These are phyloP conservation scores for Sugiyamaella boreocaroliniensis DNA, from an alignment of 805 yeast genomes.

Conservation along the genomic window DNA sequence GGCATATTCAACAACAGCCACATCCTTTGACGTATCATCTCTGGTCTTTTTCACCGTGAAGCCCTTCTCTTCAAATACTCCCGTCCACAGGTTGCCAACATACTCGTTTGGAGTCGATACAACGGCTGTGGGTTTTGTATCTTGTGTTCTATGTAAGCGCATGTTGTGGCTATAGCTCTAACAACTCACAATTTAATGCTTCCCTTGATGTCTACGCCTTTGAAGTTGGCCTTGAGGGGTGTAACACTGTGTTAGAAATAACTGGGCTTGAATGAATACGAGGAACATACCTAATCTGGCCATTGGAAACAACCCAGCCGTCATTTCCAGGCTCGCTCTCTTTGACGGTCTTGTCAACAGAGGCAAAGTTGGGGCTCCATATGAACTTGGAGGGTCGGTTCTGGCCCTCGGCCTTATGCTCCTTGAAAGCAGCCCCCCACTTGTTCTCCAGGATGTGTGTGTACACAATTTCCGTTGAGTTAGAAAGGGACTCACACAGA, in stretches of 20 bases:
- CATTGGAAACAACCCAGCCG: slow-evolving; percentile 60
- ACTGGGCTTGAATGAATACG: neutral
- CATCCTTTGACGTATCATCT: slow-evolving; percentile 11
- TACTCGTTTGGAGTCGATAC: slow-evolving; percentile 11
- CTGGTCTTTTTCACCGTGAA: neutral
- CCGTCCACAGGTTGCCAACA: slow-evolving; percentile 19
- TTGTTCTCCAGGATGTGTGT: slow-evolving; percentile 76
- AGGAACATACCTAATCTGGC: slow-evolving; percentile 44
- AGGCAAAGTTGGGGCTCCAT: slow-evolving; percentile 81
- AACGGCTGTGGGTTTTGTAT: neutral
- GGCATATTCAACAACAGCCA: slow-evolving; percentile 63
- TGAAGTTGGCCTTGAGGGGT: slow-evolving; percentile 66
- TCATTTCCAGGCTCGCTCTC: slow-evolving; percentile 50
- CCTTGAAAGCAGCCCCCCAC: slow-evolving; percentile 65
- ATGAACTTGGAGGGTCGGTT: slow-evolving; percentile 46
- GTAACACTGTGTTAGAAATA: slow-evolving; percentile 44
- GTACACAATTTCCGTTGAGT: slow-evolving; percentile 54
- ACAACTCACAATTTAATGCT: slow-evolving; percentile 46
- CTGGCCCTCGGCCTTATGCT: slow-evolving; percentile 18
- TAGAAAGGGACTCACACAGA: slow-evolving; percentile 46
- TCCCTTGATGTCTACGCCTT: slow-evolving; percentile 49
- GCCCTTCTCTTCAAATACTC: slow-evolving; percentile 10
- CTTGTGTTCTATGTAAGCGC: slow-evolving; percentile 5
- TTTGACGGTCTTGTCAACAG: slow-evolving; percentile 50
- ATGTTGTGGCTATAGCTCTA: slow-evolving; percentile 6